Conservation (phyloP, 768 basidiomycete genomes). For the Hypholoma fasciculare region DNA sequence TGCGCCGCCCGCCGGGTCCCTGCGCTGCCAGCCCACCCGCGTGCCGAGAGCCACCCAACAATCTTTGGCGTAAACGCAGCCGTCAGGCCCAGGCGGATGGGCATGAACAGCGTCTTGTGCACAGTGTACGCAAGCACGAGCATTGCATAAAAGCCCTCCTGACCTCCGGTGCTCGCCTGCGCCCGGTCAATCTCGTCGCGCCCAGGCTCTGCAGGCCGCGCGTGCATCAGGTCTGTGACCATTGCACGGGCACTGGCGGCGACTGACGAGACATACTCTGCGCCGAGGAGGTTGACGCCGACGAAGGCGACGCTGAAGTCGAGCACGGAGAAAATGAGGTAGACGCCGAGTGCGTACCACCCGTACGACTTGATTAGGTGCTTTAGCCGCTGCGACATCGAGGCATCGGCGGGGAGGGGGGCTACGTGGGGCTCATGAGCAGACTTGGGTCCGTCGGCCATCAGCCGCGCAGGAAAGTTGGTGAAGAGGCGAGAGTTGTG, state of each 20-base stretch:
- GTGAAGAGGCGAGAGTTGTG: conserved; percentile 46
- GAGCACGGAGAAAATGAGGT: conserved; percentile 66
- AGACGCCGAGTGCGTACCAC: conserved; percentile 94
- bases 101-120: conserved; percentile 93
- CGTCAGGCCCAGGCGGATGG: conserved; percentile 86
- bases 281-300: conserved; percentile 84
- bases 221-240: conserved; percentile 43
- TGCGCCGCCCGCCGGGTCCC: conserved; percentile 66
- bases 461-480: conserved; percentile 47
- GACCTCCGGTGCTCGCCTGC: conserved; percentile 34
- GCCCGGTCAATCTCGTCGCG: conserved; percentile 58
- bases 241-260: conserved; percentile 56
- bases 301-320: conserved; percentile 88
- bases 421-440: conserved; percentile 5
- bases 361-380: conserved; percentile 90
- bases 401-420: conserved; percentile 47
- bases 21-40: conserved; percentile 82
- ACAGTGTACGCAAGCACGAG: conserved; percentile 90
- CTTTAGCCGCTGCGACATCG: conserved; percentile 72
- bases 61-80: conserved; percentile 82
- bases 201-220: conserved; percentile 65
- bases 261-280: conserved; percentile 81
- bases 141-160: conserved; percentile 89
- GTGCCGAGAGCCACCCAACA: conserved; percentile 78
- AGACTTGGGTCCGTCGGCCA: conserved; percentile 29